Evolutionary conservation across 2,329 filamentous ascomycete species (phyloP), one percentile per base, ranked within the genome.

Genomic region (Penicillium freii): DNA sequence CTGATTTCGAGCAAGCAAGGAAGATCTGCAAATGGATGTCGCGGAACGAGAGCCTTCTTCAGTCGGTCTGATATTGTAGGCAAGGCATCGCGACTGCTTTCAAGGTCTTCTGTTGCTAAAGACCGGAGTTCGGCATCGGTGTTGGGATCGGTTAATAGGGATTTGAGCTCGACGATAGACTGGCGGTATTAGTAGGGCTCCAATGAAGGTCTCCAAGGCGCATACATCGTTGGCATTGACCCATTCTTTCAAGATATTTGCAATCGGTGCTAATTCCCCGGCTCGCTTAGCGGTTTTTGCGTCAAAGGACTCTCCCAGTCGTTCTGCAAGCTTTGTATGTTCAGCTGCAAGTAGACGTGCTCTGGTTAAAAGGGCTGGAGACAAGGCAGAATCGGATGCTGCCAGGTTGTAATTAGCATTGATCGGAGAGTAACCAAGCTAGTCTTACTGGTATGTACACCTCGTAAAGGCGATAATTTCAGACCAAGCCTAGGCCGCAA

Each of bases 1-100:
- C 92, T 85, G 58, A 99, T 89, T 76, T 99, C 94, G 42, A 99
- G 77, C 62, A 99, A 82, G 73, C 93, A 97, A 52, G 92, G 91
- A 65, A 97, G 83, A 61, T 91, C 84, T 33, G 91, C 91, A 71
- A 97, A 99, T 3, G 92, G 90, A 72, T 99, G 92, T 40, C 86
- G 85, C 0, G 94, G 94, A 17, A 96, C 89, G 52, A 99, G 82
- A 45, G 89, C 86, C 23, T 83, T 85, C 27, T 91, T 91, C 43
- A 99, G 82, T 36, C 83, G 84, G 38, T 81, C 81, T 0, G 86
- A 86, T 27, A 95, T 82, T 0, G 76, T 71, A 3, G 82, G 80
- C 25, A 97, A 82, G 57, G 83, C 80, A 6, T 81, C 75, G 17
- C 82, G 78, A 11, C 90, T 91, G 3, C 82, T 74, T n/a, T 79